Conservation (phyloP, 306 rosid species). For the Inga oerstediana region DNA sequence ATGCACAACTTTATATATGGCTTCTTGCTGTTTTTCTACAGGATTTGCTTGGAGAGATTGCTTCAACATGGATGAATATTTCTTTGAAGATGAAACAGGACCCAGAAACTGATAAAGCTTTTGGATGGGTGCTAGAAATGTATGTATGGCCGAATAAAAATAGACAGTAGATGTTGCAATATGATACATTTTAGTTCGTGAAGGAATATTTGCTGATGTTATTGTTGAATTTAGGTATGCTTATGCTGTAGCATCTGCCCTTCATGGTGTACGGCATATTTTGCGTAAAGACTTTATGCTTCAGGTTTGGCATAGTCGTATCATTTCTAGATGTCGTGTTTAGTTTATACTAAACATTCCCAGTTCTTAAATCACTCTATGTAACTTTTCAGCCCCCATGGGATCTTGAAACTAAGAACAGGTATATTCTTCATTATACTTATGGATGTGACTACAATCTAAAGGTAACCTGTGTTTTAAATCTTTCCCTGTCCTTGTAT, state of each 20-base stretch:
- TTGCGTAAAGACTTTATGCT: no score
- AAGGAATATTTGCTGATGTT: no score
- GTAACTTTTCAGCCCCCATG: constrained; percentile 86
- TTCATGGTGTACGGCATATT: no score
- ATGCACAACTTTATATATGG: constrained; percentile 12
- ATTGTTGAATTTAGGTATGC: no score
- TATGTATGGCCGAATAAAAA: no score
- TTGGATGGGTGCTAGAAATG: no score
- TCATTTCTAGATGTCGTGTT: constrained; percentile 22
- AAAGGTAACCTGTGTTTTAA: constrained; percentile 48
- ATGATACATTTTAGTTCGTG: no score
- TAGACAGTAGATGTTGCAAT: no score
- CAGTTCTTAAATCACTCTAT: constrained; percentile 23
- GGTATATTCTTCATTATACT: constrained; percentile 83
- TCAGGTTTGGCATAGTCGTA: background rate
- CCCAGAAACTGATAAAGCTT: no score
- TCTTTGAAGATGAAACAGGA: constrained; percentile 76
- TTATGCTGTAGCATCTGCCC: no score
- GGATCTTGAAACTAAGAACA: constrained; percentile 72
- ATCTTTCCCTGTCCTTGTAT: constrained; percentile 18
- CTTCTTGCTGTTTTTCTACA: constrained; percentile 22
- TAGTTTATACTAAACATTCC: constrained; percentile 17
- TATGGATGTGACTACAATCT: constrained; percentile 89
- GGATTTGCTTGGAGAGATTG: constrained; percentile 86
- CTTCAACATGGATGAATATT: constrained; percentile 99